Conservation (phyloP, 805 yeast species). For the Candida silvatica region DNA sequence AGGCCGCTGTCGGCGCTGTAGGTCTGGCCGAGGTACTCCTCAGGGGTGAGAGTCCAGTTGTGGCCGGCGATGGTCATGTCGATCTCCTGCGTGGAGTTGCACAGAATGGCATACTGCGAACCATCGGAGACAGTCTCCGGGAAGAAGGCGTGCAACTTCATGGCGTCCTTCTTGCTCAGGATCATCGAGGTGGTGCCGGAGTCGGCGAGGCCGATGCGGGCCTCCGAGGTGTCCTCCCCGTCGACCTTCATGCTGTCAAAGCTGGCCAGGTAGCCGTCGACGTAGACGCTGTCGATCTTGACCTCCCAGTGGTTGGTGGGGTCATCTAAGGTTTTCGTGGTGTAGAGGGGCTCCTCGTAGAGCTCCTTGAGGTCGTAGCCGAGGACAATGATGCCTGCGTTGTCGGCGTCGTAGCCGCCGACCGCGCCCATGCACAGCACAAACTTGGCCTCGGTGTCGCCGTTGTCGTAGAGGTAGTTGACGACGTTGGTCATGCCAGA, state of each 20-base stretch:
- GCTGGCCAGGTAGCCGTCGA: conserved; percentile 25
- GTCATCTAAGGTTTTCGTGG: conserved; percentile 26
- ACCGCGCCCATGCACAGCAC: conserved; percentile 35
- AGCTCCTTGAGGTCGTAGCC: conserved; percentile 31
- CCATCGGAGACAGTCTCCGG: conserved; percentile 44
- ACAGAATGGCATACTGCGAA: conserved; percentile 52
- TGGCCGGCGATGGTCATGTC: conserved; percentile 32
- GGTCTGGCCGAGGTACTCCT: conserved; percentile 39
- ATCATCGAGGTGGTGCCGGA: conserved; percentile 61
- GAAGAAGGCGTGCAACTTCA: conserved; percentile 43
- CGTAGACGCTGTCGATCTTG: conserved; percentile 27
- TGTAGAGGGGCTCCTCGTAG: conserved; percentile 33
- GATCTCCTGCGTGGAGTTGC: conserved; percentile 38
- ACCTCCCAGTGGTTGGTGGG: conserved; percentile 44
- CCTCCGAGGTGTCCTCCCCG: conserved; percentile 9
- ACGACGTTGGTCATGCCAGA: conserved; percentile 31
- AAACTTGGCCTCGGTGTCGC: conserved; percentile 29
- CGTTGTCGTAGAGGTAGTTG: conserved; percentile 26
- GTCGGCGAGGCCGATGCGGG: conserved; percentile 45
- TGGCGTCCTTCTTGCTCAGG: conserved; percentile 47
- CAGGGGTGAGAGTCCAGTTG: conserved; percentile 36
- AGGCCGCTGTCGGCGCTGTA: conserved; percentile 29
- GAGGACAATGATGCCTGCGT: conserved; percentile 35
- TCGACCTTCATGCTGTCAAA: conserved; percentile 23
- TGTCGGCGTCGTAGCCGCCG: conserved; percentile 12